phyloP scores from a whole-genome alignment of 2,329 filamentous ascomycete species.

The Diaporthe citrichinensis region DNA sequence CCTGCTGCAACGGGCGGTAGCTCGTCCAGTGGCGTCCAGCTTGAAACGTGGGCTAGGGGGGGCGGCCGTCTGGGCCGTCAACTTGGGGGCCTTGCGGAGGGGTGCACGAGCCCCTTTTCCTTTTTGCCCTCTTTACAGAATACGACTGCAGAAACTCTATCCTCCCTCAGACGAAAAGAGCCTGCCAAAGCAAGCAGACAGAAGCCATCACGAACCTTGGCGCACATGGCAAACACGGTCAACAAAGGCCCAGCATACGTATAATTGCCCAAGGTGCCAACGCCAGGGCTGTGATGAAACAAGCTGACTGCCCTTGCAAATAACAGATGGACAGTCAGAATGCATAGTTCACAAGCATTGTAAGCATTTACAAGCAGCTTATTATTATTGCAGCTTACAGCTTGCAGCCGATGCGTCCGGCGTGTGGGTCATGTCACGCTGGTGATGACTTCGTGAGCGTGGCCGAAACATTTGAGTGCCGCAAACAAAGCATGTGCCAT shows the following conservation, averaged over 20 bases:
- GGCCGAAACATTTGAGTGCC: slow-evolving; percentile 29
- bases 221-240: background rate
- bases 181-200: background rate
- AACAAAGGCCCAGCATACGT: background rate
- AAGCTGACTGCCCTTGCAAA: slow-evolving; percentile 9
- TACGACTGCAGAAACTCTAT: slow-evolving; percentile 24
- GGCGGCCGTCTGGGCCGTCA: slow-evolving; percentile 19
- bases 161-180: background rate
- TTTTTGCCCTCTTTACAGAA: slow-evolving; percentile 11
- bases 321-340: background rate
- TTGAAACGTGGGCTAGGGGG: slow-evolving; percentile 35
- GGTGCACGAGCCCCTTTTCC: slow-evolving; percentile 22
- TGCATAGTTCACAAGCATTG: slow-evolving; percentile 10
- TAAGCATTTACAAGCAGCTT: slow-evolving; percentile 8
- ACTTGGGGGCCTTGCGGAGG: slow-evolving; percentile 14
- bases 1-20: slow-evolving; percentile 34
- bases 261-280: background rate
- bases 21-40: slow-evolving; percentile 35
- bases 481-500: slow-evolving; percentile 28
- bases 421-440: slow-evolving; percentile 28
- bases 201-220: slow-evolving; percentile 21
- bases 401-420: slow-evolving; percentile 5
- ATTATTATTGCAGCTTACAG: background rate
- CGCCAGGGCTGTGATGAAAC: slow-evolving; percentile 21
- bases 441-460: slow-evolving; percentile 17